Evolutionary conservation across 73 alveolate genomes (phyloP), one percentile per base, ranked within the genome.

Genomic region (Paramecium tetraurelia): DNA sequence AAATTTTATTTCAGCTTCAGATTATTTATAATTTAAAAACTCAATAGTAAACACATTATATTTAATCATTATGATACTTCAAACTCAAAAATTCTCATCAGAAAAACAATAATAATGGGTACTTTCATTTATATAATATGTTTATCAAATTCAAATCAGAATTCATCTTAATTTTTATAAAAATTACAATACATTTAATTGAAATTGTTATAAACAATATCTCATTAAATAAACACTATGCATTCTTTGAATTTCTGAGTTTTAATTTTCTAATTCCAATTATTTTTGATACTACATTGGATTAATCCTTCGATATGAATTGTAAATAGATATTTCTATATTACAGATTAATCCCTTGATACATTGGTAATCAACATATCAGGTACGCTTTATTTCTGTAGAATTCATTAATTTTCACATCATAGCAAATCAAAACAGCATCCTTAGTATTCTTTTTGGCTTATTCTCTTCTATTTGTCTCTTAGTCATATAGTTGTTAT

Each of bases 261-360:
- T 63, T 63, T 63, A 11, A 31, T 14, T 33, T 24, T 63, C 84
- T 7, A 7, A 11, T 27, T 14, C 7, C 14, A 63, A 31, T 44
- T 41, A 38, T 11, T 71, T 57, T 48, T 44, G 14, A 80, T 80
- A 4, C 20, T 40, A 68, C 22, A 33, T 1, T 22, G 68, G 10
- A 22, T 0, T 1, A n/a, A 8, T 29, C 48, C 71, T 12, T 84
- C 83, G 9, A 89, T 83, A 9, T 77, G 48, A 27, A 71, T 89
- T 6, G 35, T 38, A 5, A 85, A 89, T 89, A 58, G 18, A 70
- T 89, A 27, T 89, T 89, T 89, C 24, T 71, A 43, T 0, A 29
- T 20, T 10, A 43, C 40, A n/a, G 94, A 92, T 6, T 68, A 36
- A 69, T 59, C 87, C 20, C 70, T 87, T 10, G 33, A n/a, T 27